phyloP scores from a whole-genome alignment of 805 yeast genomes.

The Ogataea thermomethanolica region DNA sequence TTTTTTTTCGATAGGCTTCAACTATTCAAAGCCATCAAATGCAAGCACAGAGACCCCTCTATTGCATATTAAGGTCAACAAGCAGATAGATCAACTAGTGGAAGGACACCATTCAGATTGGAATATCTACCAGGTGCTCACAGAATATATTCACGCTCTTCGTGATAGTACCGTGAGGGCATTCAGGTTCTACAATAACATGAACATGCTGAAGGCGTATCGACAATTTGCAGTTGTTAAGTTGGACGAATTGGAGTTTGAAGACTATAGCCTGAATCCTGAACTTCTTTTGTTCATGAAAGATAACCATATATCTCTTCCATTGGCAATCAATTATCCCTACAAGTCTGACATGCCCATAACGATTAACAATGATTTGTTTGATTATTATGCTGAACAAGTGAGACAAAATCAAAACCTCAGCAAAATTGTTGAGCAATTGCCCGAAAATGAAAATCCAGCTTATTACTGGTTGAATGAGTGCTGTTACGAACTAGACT shows the following conservation, averaged over 20 bases:
- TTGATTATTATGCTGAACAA: conserved; percentile 19
- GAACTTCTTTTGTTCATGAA: conserved; percentile 26
- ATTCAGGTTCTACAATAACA: conserved; percentile 21
- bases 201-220: conserved; percentile 21
- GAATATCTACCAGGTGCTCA: conserved; percentile 24
- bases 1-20: conserved; percentile 26
- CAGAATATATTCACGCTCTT: conserved; percentile 24
- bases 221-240: conserved; percentile 18
- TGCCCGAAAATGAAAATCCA: conserved; percentile 1
- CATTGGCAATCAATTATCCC: conserved; percentile 27
- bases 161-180: conserved; percentile 22
- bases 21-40: conserved; percentile 6
- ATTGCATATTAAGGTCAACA: conserved; percentile 23
- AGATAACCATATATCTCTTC: conserved; percentile 25
- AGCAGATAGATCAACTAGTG: conserved; percentile 17
- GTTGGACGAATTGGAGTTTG: conserved; percentile 24
- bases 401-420: conserved; percentile 24
- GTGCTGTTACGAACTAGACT: conserved; percentile 20
- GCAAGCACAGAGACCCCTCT: conserved; percentile 12
- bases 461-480: conserved; percentile 15
- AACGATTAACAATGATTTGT: conserved; percentile 17
- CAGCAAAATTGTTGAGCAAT: conserved; percentile 4
- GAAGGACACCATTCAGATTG: conserved; percentile 30
- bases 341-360: conserved; percentile 19
- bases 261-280: conserved; percentile 9